These are phyloP conservation scores for Phytophthora cactorum DNA, from an alignment of 352 stramenopile genomes.

Conservation along the genomic window DNA sequence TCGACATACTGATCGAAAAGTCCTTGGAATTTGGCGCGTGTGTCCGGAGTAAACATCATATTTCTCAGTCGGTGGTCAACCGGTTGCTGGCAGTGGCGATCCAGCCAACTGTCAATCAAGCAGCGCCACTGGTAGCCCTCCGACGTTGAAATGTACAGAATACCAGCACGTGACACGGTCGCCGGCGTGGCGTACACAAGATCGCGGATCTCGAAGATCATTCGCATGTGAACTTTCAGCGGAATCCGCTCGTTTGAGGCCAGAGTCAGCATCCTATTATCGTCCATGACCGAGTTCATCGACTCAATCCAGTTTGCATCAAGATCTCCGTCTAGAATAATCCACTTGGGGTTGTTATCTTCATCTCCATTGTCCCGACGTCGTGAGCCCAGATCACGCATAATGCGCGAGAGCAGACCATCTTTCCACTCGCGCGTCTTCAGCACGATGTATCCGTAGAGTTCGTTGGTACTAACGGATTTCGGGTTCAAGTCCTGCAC, in stretches of 20 bases:
- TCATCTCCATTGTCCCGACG: constrained; percentile 89
- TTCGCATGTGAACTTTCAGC: constrained; percentile 95
- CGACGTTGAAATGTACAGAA: constrained; percentile 96
- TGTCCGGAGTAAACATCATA: constrained; percentile 83
- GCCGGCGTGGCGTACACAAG: constrained; percentile 95
- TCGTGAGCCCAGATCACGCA: constrained; percentile 94
- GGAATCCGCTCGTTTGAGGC: constrained; percentile 97
- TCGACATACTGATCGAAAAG: constrained; percentile 95
- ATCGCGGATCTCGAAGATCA: constrained; percentile 98
- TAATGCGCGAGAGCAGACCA: constrained; percentile 94
- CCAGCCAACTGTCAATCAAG: constrained; percentile 94
- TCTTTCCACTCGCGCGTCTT: constrained; percentile 97
- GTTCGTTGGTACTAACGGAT: constrained; percentile 94
- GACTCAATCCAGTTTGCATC: constrained; percentile 98
- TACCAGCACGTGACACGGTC: constrained; percentile 95
- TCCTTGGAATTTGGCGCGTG: constrained; percentile 75
- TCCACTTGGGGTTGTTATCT: constrained; percentile 96
- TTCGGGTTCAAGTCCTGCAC: constrained; percentile 96
- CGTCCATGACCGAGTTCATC: constrained; percentile 98
- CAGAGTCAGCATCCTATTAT: constrained; percentile 97
- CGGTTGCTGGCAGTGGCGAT: constrained; percentile 71
- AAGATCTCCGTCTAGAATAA: constrained; percentile 96
- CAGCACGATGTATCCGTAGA: constrained; percentile 96
- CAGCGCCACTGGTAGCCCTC: constrained; percentile 96
- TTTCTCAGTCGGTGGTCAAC: constrained; percentile 71